Evolutionary conservation across 495 filamentous ascomycete genomes (phyloP).

Genomic region (Podospora sp.): DNA sequence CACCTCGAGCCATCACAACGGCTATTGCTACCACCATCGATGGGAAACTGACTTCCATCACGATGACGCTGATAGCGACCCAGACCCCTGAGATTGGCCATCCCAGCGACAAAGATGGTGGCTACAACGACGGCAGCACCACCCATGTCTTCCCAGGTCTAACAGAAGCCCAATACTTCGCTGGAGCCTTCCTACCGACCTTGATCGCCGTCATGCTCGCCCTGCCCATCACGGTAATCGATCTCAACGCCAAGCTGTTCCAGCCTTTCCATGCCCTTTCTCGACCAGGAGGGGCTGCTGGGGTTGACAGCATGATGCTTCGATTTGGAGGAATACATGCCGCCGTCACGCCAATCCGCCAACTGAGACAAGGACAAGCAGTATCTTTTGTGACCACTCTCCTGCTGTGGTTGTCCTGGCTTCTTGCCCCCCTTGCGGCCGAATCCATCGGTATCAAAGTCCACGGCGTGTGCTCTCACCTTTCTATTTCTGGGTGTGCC

Average conservation of each 20-base stretch:
- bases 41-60: background rate
- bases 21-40: background rate
- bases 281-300: slow-evolving; percentile 27
- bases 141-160: background rate
- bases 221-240: slow-evolving; percentile 7
- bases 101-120: background rate
- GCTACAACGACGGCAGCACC: background rate
- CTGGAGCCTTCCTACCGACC: slow-evolving; percentile 14
- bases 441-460: slow-evolving; percentile 17
- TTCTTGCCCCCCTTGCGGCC: slow-evolving; percentile 10
- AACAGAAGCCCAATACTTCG: slow-evolving; percentile 13
- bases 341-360: slow-evolving; percentile 4
- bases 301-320: slow-evolving; percentile 29
- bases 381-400: slow-evolving; percentile 14
- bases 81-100: background rate
- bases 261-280: slow-evolving; percentile 26
- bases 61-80: background rate
- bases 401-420: slow-evolving; percentile 12
- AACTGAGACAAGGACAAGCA: slow-evolving; percentile 1
- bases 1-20: background rate
- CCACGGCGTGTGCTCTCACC: slow-evolving; percentile 12
- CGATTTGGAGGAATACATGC: background rate
- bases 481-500: slow-evolving; percentile 13
- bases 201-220: slow-evolving; percentile 9
- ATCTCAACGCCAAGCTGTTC: slow-evolving; percentile 14